Percentiles rank a stretch among this genome's conserved stretches.
These are phyloP conservation scores for Solanum infundibuliforme DNA, from an alignment of 257 asterid genomes.

Conservation along the genomic window DNA sequence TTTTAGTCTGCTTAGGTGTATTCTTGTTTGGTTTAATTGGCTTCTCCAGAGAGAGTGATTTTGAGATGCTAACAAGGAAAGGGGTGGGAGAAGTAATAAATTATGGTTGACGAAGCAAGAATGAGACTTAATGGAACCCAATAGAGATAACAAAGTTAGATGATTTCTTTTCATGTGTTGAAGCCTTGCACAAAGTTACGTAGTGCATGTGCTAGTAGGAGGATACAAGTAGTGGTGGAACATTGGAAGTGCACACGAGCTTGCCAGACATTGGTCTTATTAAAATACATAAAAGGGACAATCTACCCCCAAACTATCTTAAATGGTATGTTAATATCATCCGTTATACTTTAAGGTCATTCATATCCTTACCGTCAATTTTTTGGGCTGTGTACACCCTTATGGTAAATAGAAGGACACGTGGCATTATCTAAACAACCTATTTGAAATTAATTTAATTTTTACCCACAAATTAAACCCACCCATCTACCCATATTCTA, in stretches of 20 bases:
- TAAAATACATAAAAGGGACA: background rate
- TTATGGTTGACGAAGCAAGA: background rate
- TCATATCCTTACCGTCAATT: background rate
- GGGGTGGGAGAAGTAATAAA: background rate
- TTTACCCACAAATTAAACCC: background rate
- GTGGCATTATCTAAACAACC: background rate
- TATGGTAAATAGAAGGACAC: background rate
- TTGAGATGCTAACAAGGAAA: background rate
- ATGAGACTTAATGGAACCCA: background rate
- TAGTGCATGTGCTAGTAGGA: background rate
- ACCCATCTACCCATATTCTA: background rate
- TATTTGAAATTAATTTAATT: too few species aligned
- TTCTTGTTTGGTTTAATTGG: background rate
- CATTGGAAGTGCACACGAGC: background rate
- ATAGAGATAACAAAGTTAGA: background rate
- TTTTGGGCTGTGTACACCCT: background rate
- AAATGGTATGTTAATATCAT: background rate
- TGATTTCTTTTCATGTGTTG: background rate
- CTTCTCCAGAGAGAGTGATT: background rate
- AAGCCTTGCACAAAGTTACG: background rate
- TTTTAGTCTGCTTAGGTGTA: background rate
- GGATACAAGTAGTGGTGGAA: background rate
- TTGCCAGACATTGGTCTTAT: background rate
- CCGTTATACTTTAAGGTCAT: background rate
- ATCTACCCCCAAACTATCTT: background rate